Conservation (phyloP, 2,329 filamentous ascomycete species). For the Arthrobotrys musiformis region DNA sequence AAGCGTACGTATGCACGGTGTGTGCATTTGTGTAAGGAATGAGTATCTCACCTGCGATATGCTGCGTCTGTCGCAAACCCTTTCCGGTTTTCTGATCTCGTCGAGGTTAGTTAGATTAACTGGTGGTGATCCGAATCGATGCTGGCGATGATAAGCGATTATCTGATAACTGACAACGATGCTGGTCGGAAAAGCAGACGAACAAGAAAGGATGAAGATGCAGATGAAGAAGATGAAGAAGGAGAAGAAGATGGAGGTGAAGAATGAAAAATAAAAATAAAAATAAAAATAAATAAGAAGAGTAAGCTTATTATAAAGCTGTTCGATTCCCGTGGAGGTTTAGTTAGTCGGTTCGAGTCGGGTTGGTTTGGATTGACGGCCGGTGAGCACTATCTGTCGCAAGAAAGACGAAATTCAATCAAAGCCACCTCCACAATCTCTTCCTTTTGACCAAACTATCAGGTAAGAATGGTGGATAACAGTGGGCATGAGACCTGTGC, state of each 20-base stretch:
- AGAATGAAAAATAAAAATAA: neutral
- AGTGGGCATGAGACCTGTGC: neutral
- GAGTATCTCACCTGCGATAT: conserved; percentile 8
- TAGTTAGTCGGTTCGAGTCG: neutral
- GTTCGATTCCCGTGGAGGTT: conserved; percentile 8
- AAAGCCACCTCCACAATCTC: neutral
- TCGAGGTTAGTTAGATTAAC: neutral
- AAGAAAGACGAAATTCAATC: conserved; percentile 16
- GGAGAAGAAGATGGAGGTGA: neutral
- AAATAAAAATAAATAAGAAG: neutral
- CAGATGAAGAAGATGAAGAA: neutral
- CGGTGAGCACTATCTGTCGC: conserved; percentile 8
- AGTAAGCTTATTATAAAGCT: conserved; percentile 6
- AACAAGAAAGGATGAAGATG: neutral
- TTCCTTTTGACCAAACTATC: too few relatives aligned
- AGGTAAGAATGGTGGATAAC: too few relatives aligned
- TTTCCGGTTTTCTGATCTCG: too few relatives aligned
- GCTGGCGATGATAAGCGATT: neutral
- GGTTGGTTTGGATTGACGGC: neutral
- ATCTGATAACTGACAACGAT: neutral
- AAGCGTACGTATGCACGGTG: neutral
- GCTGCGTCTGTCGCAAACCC: neutral
- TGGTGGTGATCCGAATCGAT: neutral
- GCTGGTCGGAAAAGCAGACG: neutral
- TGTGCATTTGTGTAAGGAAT: neutral